Base-by-base conservation (phyloP, 2,329 filamentous ascomycete species). In the Pyrenochaeta sp. region DNA sequence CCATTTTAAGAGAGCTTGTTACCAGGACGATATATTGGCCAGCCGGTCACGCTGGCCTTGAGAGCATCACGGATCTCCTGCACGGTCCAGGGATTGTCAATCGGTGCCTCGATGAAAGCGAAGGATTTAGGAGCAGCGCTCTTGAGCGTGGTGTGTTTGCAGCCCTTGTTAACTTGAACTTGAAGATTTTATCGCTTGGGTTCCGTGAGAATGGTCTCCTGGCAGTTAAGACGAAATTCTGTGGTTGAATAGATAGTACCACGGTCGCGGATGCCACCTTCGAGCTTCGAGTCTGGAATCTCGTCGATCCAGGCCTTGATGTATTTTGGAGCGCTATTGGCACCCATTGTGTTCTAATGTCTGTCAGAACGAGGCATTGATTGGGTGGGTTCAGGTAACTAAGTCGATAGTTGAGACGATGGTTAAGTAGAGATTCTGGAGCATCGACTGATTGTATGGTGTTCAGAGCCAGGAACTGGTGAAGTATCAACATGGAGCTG, bases 261-360 rank as follows among this genome's bases (percentile, higher is more conserved):
- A 36, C 33, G n/a, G 5, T 5, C 33, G 33, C 15, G n/a, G 18
- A 17, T 17, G 9, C 20, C 30, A 9, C 51, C 40, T 12, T 45
- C 45, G 3, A 54, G 45, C 45, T 49, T 54, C n/a, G 14, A 18
- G 40, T 30, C 45, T 7, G 35, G 45, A n/a, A 50, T 17, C 3
- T 29, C 39, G n/a, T 36, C 33, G 33, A 36, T 36, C 33, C 33
- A 36, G 33, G 15, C 33, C 10, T 36, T 3, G 43, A 39, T 30
- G n/a, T n/a, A n/a, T 17, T 36, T 15, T 6, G 4, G 10, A 3
- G 5, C 18, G n/a, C 6, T 3, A 6, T 11, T 36, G 3, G 6
- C 3, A 36, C 10, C 33, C 33, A 36, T 36, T 5, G 10, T 36
- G n/a, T 17, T 17, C n/a, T 4, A 17, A 17, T 17, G 10, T 14